Conservation (phyloP, 176 grass and related monocot species). For the Avena eriantha region DNA sequence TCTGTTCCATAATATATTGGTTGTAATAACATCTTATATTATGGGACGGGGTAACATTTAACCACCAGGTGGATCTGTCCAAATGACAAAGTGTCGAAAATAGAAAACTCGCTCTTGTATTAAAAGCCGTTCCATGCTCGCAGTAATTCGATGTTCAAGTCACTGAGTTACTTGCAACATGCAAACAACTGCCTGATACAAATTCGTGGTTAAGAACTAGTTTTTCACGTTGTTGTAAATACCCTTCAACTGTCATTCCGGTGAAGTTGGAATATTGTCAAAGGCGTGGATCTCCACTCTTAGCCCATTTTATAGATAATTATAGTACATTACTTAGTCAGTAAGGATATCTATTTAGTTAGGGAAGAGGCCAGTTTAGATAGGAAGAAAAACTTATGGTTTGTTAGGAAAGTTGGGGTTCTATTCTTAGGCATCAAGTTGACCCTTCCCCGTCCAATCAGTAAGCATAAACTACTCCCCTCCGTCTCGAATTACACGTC, state of each 20-base stretch:
- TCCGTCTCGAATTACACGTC: too few relatives aligned
- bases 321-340: not conserved
- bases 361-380: not conserved
- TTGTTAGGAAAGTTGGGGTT: not conserved
- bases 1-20: too few relatives aligned
- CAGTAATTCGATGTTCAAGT: constrained; percentile 14
- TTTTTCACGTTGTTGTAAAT: not conserved
- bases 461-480: not conserved
- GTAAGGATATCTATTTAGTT: constrained; percentile 3
- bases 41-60: not conserved
- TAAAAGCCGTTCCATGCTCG: not conserved
- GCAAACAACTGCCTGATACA: not conserved
- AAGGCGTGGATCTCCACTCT: not conserved
- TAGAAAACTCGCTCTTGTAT: not conserved
- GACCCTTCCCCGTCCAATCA: not conserved
- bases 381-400: not conserved
- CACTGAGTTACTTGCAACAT: not conserved
- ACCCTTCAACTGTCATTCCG: not conserved
- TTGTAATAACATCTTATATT: too few relatives aligned
- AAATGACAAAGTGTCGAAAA: not conserved
- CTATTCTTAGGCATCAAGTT: not conserved
- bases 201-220: not conserved
- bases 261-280: not conserved
- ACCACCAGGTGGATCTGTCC: not conserved
- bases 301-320: not conserved